Base-by-base conservation (phyloP, 2,329 filamentous ascomycete species). In the Chaetothyriales sp. region DNA sequence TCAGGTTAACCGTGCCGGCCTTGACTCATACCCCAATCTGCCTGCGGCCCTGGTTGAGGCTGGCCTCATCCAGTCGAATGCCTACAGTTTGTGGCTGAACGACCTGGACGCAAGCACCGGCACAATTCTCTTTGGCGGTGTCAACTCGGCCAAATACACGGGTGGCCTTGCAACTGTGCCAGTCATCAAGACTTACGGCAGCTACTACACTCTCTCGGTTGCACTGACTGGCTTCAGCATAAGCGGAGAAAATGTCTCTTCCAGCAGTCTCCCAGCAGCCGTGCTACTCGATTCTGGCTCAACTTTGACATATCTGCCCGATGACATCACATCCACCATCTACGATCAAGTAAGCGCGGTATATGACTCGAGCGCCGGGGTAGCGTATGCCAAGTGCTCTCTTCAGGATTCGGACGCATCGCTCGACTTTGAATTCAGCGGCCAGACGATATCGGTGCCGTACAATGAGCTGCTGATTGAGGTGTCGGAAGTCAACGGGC, bases 1-100 rank as follows among this genome's bases (percentile, higher is more conserved):
- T 10, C 80, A 83, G 60, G 79, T 85, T 46, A 75, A 75, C 49
- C 7, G 72, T 37, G 61, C 63, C 49, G 62, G 75, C 5, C 66
- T 71, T 52, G 53, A 68, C 3, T 52, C 77, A 0, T 89, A 89
- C 66, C 67, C 78, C 44, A 89, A 89, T 64, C 70, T 89, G 5
- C 85, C 85, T 1, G 74, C 77, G 44, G 77, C 77, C 54, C 71
- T 89, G 70, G 77, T 77, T 1, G 66, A 77, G 28, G 71, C 77
- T 3, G 80, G 79, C 6, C 51, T 75, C 48, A 86, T 86, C 58
- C 67, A 75, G 18, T 80, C 82, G 18, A 82, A 77, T 51, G 81
- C 83, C 1, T 89, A 83, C 69, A 86, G 82, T 62, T 67, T 90
- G 44, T 89, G 82, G 80, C 71, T 89, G 18, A 84, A 89, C 67